phyloP scores from a whole-genome alignment of 2,329 filamentous ascomycete genomes.

The Pseudocercospora vitis region DNA sequence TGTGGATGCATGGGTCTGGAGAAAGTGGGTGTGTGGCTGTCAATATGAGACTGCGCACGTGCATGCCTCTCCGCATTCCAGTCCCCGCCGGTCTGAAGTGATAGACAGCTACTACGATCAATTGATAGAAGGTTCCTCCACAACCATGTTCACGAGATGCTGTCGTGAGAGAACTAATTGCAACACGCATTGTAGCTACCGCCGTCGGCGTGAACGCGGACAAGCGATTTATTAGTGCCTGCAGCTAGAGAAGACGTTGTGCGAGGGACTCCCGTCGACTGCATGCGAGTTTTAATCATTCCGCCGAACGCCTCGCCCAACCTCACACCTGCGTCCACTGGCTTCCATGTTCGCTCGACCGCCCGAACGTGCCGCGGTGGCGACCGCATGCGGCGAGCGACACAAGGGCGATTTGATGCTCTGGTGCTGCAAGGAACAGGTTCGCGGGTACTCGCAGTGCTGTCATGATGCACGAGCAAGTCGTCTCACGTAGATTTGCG shows the following conservation, averaged over 20 bases:
- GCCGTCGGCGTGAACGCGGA: neutral
- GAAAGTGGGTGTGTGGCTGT: slow-evolving; percentile 2
- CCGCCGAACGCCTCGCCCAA: slow-evolving; percentile 10
- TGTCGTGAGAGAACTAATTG: too few relatives aligned
- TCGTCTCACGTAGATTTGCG: slow-evolving; percentile 20
- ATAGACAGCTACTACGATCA: neutral
- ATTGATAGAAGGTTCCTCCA: too few relatives aligned
- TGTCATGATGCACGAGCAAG: slow-evolving; percentile 2
- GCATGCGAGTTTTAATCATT: slow-evolving; percentile 4
- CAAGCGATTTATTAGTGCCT: neutral
- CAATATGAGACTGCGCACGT: slow-evolving; percentile 2
- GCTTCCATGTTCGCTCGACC: too few relatives aligned
- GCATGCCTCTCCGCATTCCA: slow-evolving; percentile 2
- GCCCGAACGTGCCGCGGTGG: slow-evolving; percentile 4
- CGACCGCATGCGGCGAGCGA: slow-evolving; percentile 12
- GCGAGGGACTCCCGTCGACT: slow-evolving; percentile 12
- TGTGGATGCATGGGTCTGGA: slow-evolving; percentile 1
- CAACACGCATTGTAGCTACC: too few relatives aligned
- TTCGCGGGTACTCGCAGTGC: slow-evolving; percentile 19
- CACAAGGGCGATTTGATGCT: slow-evolving; percentile 21
- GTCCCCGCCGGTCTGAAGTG: neutral
- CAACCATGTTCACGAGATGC: too few relatives aligned
- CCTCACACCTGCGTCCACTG: slow-evolving; percentile 12
- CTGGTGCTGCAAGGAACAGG: slow-evolving; percentile 19
- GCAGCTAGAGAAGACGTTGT: slow-evolving; percentile 16